These are phyloP conservation scores for Trichosporon asahii DNA, from an alignment of 1,284 basidiomycete species.

Conservation along the genomic window DNA sequence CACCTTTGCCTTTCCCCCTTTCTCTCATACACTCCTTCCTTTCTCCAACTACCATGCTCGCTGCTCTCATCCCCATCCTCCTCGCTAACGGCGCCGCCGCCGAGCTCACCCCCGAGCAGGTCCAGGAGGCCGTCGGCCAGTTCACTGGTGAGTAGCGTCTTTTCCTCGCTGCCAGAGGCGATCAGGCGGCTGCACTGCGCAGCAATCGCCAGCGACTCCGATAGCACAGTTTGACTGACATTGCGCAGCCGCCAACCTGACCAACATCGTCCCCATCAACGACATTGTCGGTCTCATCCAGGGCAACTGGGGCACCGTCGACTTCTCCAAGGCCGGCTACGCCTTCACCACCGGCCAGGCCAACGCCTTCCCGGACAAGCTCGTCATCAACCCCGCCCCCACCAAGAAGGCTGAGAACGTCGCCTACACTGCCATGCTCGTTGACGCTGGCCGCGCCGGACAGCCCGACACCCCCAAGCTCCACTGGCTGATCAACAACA, in stretches of 20 bases:
- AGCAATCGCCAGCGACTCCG: background rate
- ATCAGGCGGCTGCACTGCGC: background rate
- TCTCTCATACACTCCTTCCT: background rate
- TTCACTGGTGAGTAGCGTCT: background rate
- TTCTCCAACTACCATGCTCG: conserved; percentile 16
- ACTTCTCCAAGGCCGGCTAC: conserved; percentile 14
- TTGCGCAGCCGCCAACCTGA: conserved; percentile 5
- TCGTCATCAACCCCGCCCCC: conserved; percentile 62
- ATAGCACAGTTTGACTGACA: background rate
- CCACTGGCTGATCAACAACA: conserved; percentile 73
- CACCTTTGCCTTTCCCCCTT: background rate
- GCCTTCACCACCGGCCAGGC: conserved; percentile 39
- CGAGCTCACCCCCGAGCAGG: conserved; percentile 12
- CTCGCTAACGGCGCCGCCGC: conserved; percentile 15
- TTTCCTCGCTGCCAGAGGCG: background rate
- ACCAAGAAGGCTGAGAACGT: conserved; percentile 1
- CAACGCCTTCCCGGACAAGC: conserved; percentile 90
- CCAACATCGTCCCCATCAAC: conserved; percentile 16
- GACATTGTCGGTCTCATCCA: conserved; percentile 20
- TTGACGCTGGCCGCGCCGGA: conserved; percentile 64
- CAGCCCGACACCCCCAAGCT: conserved; percentile 54
- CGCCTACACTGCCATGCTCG: conserved; percentile 64
- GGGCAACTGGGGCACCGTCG: conserved; percentile 15
- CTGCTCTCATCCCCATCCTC: conserved; percentile 14
- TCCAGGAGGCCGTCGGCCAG: background rate